phyloP scores from a whole-genome alignment of 1,139 yeast species.

The Debaryomyces udenii region DNA sequence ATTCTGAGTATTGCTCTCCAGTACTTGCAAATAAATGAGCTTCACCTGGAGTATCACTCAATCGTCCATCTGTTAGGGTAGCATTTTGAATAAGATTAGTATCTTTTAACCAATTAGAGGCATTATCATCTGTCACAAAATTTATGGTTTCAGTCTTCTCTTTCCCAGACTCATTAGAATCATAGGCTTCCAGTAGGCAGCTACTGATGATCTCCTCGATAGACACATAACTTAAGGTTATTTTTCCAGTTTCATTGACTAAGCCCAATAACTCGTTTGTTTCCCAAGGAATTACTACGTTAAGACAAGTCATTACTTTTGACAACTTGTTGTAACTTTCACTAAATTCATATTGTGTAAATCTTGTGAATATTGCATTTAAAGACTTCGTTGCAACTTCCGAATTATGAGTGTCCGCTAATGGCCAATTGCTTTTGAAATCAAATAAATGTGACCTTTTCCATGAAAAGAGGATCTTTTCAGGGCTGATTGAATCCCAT shows the following conservation, averaged over 20 bases:
- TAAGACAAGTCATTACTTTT: slow-evolving; percentile 45
- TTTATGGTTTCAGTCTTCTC: slow-evolving; percentile 8
- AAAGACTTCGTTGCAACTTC: slow-evolving; percentile 15
- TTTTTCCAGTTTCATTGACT: slow-evolving; percentile 59
- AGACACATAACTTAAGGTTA: slow-evolving; percentile 58
- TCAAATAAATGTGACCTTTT: slow-evolving; percentile 38
- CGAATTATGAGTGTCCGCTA: slow-evolving; percentile 16
- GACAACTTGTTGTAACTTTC: slow-evolving; percentile 40
- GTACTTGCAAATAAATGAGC: slow-evolving; percentile 1
- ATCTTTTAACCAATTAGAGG: slow-evolving; percentile 6
- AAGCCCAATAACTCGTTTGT: slow-evolving; percentile 57
- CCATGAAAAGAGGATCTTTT: slow-evolving; percentile 57
- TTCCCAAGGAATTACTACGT: slow-evolving; percentile 62
- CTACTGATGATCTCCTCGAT: slow-evolving; percentile 66
- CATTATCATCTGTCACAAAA: slow-evolving; percentile 3
- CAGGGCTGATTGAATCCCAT: slow-evolving; percentile 54
- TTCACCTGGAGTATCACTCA: not conserved
- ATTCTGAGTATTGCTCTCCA: slow-evolving; percentile 7
- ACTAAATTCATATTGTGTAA: slow-evolving; percentile 21
- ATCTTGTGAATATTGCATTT: slow-evolving; percentile 13
- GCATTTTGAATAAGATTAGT: not conserved
- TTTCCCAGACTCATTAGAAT: slow-evolving; percentile 13
- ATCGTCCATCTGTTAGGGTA: too few relatives aligned
- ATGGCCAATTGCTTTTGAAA: slow-evolving; percentile 28
- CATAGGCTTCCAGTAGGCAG: slow-evolving; percentile 50